These are phyloP conservation scores for Pythium phragmitis DNA, from an alignment of 352 stramenopile species.

Conservation along the genomic window DNA sequence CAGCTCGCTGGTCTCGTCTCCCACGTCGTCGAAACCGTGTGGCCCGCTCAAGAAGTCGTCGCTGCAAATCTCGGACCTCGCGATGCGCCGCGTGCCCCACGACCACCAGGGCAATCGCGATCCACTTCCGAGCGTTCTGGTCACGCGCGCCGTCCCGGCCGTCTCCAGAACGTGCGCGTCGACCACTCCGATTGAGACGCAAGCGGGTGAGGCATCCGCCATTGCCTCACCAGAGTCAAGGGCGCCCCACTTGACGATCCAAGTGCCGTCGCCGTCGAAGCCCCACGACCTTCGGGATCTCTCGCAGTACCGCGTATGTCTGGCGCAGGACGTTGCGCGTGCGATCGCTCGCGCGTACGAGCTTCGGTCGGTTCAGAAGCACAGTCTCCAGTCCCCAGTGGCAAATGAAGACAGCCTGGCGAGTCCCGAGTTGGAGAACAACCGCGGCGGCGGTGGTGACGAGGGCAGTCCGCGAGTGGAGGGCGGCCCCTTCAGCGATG, in stretches of 20 bases:
- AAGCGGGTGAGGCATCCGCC: background rate
- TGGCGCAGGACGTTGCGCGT: constrained; percentile 43
- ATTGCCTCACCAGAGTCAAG: background rate
- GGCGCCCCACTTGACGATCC: constrained; percentile 16
- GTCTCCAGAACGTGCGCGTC: background rate
- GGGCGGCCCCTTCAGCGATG: background rate
- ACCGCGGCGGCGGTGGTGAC: constrained; percentile 20
- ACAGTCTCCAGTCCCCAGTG: constrained; percentile 13
- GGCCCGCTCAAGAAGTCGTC: constrained; percentile 45
- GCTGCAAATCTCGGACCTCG: constrained; percentile 68
- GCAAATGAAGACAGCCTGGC: background rate
- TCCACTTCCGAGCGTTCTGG: constrained; percentile 42
- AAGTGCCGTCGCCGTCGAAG: constrained; percentile 16
- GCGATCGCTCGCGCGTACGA: constrained; percentile 38
- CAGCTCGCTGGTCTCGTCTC: constrained; percentile 38
- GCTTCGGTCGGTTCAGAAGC: constrained; percentile 18
- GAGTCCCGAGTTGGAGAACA: constrained; percentile 38
- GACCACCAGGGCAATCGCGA: constrained; percentile 58
- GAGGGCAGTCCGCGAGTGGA: background rate
- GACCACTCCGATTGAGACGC: background rate
- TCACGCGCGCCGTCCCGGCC: constrained; percentile 23
- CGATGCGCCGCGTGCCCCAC: constrained; percentile 58
- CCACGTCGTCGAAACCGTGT: constrained; percentile 43
- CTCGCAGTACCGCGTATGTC: constrained; percentile 28
- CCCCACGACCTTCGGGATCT: constrained; percentile 16